Conservation (phyloP, 2,329 filamentous ascomycete species). For the Malbranchea zuffiana region DNA sequence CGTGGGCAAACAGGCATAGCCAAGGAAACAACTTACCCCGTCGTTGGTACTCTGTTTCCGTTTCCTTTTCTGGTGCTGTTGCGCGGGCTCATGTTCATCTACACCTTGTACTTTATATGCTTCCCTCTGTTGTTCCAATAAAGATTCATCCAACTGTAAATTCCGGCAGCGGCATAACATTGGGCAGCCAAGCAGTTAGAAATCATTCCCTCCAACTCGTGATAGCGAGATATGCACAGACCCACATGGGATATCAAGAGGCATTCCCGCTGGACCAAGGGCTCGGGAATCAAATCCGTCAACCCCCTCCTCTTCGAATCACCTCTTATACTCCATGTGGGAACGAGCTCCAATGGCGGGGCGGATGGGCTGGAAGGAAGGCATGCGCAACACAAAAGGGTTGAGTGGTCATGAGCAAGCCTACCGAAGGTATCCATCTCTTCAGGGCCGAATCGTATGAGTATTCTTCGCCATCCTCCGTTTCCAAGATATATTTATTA, state of each 20-base stretch:
- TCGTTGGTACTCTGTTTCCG: slow-evolving; percentile 41
- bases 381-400: slow-evolving; percentile 4
- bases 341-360: slow-evolving; percentile 2
- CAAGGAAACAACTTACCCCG: slow-evolving; percentile 34
- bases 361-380: background rate
- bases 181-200: slow-evolving; percentile 26
- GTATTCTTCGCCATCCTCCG: slow-evolving; percentile 73
- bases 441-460: slow-evolving; percentile 62
- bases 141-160: slow-evolving; percentile 48
- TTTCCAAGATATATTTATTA: slow-evolving; percentile 71
- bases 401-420: slow-evolving; percentile 17
- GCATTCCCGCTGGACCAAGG: background rate
- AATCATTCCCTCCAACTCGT: slow-evolving; percentile 16
- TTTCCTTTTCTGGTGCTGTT: slow-evolving; percentile 42
- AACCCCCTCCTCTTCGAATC: too few relatives aligned
- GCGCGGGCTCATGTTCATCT: slow-evolving; percentile 43
- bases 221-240: slow-evolving; percentile 4
- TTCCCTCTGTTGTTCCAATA: slow-evolving; percentile 50
- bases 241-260: background rate
- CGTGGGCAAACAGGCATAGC: background rate
- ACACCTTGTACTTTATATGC: slow-evolving; percentile 52
- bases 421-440: slow-evolving; percentile 62
- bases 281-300: background rate
- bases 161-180: slow-evolving; percentile 12
- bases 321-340: background rate